Conservation (phyloP, 345 rosid species). For the Brassica juncea region DNA sequence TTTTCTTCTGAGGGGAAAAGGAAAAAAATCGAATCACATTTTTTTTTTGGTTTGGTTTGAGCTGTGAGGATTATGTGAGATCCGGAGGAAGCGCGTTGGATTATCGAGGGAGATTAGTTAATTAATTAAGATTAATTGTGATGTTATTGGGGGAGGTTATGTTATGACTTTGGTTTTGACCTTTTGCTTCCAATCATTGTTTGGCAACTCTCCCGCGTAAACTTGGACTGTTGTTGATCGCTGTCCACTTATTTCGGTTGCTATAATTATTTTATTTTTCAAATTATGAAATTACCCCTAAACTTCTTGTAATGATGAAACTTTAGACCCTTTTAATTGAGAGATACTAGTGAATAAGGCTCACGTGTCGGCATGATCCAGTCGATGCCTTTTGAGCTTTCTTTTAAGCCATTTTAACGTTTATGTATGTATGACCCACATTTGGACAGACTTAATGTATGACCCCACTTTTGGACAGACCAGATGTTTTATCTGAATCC, state of each 20-base stretch:
- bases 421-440: background rate
- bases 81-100: conserved; percentile 21
- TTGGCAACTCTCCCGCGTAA: conserved; percentile 34
- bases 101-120: conserved; percentile 22
- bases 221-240: conserved; percentile 15
- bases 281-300: background rate
- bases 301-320: background rate
- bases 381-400: conserved; percentile 25
- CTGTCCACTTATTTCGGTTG: conserved; percentile 13
- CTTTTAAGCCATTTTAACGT: background rate
- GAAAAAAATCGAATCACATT: conserved; percentile 21
- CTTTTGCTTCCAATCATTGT: conserved; percentile 38
- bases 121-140: background rate
- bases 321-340: background rate
- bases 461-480: background rate
- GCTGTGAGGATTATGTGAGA: conserved; percentile 32
- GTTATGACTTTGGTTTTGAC: conserved; percentile 33
- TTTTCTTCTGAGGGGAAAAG: background rate
- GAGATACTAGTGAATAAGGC: background rate
- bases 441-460: background rate
- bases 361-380: conserved; percentile 25
- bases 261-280: background rate
- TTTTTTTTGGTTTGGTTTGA: background rate
- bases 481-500: background rate
- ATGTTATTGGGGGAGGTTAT: conserved; percentile 17